Base-by-base conservation (phyloP, 2,329 filamentous ascomycete genomes). In the Tolypocladium tundrense region DNA sequence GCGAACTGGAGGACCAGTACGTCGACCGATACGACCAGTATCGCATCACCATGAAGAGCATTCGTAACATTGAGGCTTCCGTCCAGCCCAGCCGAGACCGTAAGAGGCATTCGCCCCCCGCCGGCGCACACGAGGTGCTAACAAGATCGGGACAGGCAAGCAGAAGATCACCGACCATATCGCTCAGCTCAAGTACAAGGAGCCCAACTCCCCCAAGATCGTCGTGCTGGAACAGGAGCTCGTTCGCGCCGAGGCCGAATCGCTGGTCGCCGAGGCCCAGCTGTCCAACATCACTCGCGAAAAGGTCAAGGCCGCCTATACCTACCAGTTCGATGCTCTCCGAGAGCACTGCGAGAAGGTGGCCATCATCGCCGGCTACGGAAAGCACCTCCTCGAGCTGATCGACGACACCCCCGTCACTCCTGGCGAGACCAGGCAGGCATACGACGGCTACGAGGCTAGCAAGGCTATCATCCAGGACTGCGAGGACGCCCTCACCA, bases 131-230 rank as follows among this genome's bases (percentile, higher is more conserved):
- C 11, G 35, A 10, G 1, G 16, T 33, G 21, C 40, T 54, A 37
- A 43, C 19, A 5, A 9, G 33, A 11, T 11, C 11, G n/a, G 21
- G 21, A 58, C 65, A 95, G 90, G 91, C 75, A 99, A 99, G 80
- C 93, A 97, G 75, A 99, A 97, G 79, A 97, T 99, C 70, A 96
- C 91, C 68, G 94, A 99, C 72, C 91, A 97, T 72, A 99, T 99
- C 67, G 93, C 94, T 55, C 93, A 97, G 75, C 84, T 99, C 68
- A 99, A 99, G 77, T 99, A 97, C 85, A 99, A 99, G 80, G 94
- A 99, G 75, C 94, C 94, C 65, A 96, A 96, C 79, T 97, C 92
- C 41, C 92, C 93, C 63, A 94, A 91, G 78, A 97, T 99, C 66
- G 91, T 97, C 59, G 92, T 99, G 45, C 87, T 99, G 57, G 94